Percentiles rank a stretch among this genome's conserved stretches.
phyloP scores from a whole-genome alignment of 176 grass and related monocot species.

The Pontederia paniculata region DNA sequence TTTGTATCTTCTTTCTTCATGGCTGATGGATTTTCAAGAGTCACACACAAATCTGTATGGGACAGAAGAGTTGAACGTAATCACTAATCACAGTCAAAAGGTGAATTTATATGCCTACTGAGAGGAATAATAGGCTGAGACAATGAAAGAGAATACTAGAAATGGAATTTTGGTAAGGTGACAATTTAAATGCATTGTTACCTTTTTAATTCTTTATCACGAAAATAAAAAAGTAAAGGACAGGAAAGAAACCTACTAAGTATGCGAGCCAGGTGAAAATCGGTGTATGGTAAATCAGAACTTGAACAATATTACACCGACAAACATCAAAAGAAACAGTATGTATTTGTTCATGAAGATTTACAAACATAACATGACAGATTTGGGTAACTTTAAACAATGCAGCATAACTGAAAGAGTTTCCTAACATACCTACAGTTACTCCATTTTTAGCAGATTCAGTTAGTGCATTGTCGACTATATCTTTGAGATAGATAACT shows the following conservation, averaged over 20 bases:
- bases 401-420: background rate
- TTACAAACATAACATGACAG: background rate
- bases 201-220: too few species aligned
- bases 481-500: constrained; percentile 75
- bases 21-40: constrained; percentile 60
- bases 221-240: too few species aligned
- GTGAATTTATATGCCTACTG: background rate
- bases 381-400: background rate
- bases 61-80: background rate
- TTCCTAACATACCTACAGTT: constrained; percentile 38
- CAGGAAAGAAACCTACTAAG: too few species aligned
- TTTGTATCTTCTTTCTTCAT: constrained; percentile 67
- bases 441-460: constrained; percentile 62
- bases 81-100: background rate
- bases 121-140: too few species aligned
- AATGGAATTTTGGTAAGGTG: too few species aligned
- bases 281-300: background rate
- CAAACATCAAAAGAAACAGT: background rate
- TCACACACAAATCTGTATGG: constrained; percentile 69
- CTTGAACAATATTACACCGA: background rate
- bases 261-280: too few species aligned
- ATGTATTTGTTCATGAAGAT: too few species aligned
- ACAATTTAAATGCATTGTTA: too few species aligned
- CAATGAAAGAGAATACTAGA: too few species aligned
- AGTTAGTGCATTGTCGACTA: constrained; percentile 57